Evolutionary conservation across 2,329 filamentous ascomycete genomes (phyloP), one percentile per base, ranked within the genome.

Genomic region (Dactylonectria estremocensis): DNA sequence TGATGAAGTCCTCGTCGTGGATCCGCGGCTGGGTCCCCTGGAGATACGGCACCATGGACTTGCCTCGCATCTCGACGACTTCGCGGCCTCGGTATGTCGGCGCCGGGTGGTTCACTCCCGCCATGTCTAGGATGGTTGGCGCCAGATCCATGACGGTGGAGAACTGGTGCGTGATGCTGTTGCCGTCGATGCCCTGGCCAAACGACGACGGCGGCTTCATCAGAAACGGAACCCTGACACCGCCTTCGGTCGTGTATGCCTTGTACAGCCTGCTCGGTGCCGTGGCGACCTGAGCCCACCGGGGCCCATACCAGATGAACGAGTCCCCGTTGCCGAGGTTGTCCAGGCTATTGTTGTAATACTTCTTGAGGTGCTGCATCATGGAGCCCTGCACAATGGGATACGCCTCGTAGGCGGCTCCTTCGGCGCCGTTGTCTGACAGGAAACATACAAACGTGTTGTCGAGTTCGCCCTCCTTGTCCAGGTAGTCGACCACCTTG

Each of bases 361-460:
- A 68, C 48, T 68, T 68, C 46, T 61, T 57, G 40, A 68, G 61
- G 50, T 69, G 63, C 60, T 69, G 46, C 28, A 69, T 61, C 69
- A 67, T 64, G 85, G 61, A 66, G 14, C 62, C 66, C 43, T 68
- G 66, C n/a, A 69, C 65, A 14, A 60, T 66, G 13, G 62, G 68
- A 14, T 62, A 68, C 3, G 69, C 62, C 46, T 70, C 71, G 24
- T 66, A 88, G 1, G 84, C 83, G 18, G 86, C 87, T 18, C 88
- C 88, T 70, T 90, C 89, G 16, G 88, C 88, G 4, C 88, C 88
- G 67, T 91, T 90, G 77, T 91, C 88, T 1, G 84, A 88, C 81
- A 91, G 86, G 82, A 91, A 91, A 73, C 86, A 84, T 57, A 92
- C 83, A 67, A 91, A 88, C 2, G 89, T 92, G 76, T 91, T 90